Evolutionary conservation across 345 rosid species (phyloP).

Genomic region (Arabis alpina): DNA sequence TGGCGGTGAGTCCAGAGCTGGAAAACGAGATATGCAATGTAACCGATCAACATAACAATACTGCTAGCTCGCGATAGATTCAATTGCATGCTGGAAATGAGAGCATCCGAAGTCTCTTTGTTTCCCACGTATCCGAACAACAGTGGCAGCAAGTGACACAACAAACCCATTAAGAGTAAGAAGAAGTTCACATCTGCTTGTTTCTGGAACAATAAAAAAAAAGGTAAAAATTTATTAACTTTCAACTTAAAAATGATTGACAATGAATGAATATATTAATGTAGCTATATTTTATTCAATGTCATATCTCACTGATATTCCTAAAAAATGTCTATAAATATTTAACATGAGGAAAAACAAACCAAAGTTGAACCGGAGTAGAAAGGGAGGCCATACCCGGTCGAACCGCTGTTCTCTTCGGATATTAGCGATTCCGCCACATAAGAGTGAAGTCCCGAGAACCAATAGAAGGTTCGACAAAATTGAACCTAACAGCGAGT

Average conservation of each 20-base stretch:
- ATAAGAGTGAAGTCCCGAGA: conserved; percentile 83
- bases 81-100: conserved; percentile 46
- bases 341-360: too few species aligned
- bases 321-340: too few species aligned
- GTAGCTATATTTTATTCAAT: too few species aligned
- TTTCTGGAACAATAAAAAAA: conserved; percentile 54
- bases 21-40: conserved; percentile 78
- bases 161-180: conserved; percentile 71
- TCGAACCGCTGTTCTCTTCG: conserved; percentile 76
- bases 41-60: conserved; percentile 72
- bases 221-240: too few species aligned
- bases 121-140: conserved; percentile 56
- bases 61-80: conserved; percentile 82
- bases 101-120: conserved; percentile 33
- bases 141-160: conserved; percentile 81
- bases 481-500: conserved; percentile 82
- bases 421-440: conserved; percentile 84
- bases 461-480: conserved; percentile 89
- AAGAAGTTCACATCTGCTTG: conserved; percentile 91
- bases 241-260: too few species aligned
- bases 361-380: too few species aligned
- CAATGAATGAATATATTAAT: too few species aligned
- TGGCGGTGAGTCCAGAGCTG: conserved; percentile 83
- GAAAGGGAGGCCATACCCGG: conserved; percentile 51
- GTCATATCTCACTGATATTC: too few species aligned